Base-by-base conservation (phyloP, 2,329 filamentous ascomycete genomes). In the Colletotrichum acutatum region DNA sequence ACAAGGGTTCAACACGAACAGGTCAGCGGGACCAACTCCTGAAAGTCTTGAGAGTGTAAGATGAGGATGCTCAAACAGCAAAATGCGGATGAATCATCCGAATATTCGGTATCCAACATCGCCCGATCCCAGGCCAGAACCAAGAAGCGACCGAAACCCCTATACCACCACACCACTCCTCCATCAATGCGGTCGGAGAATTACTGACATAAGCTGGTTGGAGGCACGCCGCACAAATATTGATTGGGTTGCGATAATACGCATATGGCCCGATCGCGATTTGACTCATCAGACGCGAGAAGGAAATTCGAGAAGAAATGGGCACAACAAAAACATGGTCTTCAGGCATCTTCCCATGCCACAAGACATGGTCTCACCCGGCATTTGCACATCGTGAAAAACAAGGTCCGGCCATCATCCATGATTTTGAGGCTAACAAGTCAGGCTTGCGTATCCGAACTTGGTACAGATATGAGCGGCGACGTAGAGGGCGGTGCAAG, bases 181-280 rank as follows among this genome's bases (percentile, higher is more conserved):
- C 19, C 46, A 34, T 70, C 60, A 60, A 71, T 57, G 60, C 71
- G 62, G 68, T 37, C 70, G 71, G 71, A 66, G 60, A 73, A 61
- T 73, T 66, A 71, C 61, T 71, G 69, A 64, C 69, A 60, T 69
- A 69, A 72, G 69, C 66, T 71, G 19, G n/a, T 56, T 26, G 32
- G 24, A 62, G 30, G 12, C 32, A 59, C 46, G 30, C 54, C 49
- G 49, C 30, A 16, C 12, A 22, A 54, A 12, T 6, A 14, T 19
- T 28, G 30, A 14, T 24, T 28, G 30, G 5, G 30, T 26, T 49
- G 42, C 8, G 42, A 49, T 49, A 49, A 49, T 49, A 22, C 42
- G 42, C 42, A 49, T 49, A 49, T 49, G 11, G 26, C 30, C 37
- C 22, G 63, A 66, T 37, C 30, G 52, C 30, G 52, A 26, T 58